Base-by-base conservation (phyloP, 805 yeast species). In the Dipodascus albidus region DNA sequence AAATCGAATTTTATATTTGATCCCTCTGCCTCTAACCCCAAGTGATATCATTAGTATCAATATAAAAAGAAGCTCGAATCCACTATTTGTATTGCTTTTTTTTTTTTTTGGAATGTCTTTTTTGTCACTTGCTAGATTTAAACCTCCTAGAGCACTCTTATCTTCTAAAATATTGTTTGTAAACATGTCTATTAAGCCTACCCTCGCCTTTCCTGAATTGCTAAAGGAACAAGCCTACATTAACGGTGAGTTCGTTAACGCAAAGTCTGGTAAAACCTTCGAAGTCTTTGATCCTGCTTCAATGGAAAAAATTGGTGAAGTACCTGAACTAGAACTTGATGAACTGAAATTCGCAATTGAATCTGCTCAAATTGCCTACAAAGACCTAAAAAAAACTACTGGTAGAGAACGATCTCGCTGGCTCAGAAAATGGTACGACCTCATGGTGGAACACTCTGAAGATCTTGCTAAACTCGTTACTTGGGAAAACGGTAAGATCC, bases 201-300 rank as follows among this genome's bases (percentile, higher is more conserved):
- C 49, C 19, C 49, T 47, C 27, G 31, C 24, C 31, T 22, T 22
- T 19, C 49, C 49, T 15, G 49, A 47, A 15, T n/a, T 47, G 49
- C 31, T 47, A 8, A 47, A 22, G 31, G 17, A 47, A 8, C 24
- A 62, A 53, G 57, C 60, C 48, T 51, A 52, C 59, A 72, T 87
- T 66, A 80, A 86, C 61, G 96, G 96, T 44, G 70, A 81, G 60
- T 89, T 96, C 95, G 65, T 79, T 33, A 60, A 69, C 23, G 67
- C 77, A 3, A 55, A 66, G 14, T 66, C 73, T 14, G 65, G 71
- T 4, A 70, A 72, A 17, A 67, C 74, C 2, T 89, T 88, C 65
- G 69, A 74, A 2, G 95, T 90, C 17, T 66, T 68, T 14, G 87
- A 91, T 65, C 97, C 97, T 2, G 95, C 95, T 0, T 74, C 77